These are phyloP conservation scores for Malania oleifera DNA, from an alignment of 164 flowering plant genomes.

Conservation along the genomic window DNA sequence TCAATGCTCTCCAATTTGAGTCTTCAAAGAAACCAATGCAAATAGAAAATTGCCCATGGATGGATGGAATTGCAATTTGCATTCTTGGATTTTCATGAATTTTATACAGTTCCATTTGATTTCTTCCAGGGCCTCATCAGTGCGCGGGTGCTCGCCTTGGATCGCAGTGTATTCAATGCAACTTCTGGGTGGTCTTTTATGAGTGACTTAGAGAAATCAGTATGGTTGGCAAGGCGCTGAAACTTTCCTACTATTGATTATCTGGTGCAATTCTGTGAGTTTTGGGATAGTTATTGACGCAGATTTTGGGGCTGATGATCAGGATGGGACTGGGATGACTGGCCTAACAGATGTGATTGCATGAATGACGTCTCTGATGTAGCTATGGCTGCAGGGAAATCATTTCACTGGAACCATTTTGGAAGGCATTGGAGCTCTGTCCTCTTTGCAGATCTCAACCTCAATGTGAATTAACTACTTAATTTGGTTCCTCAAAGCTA, in stretches of 20 bases:
- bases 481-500: conserved; percentile 58
- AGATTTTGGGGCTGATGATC: conserved; percentile 65
- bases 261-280: conserved; percentile 55
- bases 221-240: conserved; percentile 43
- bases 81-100: conserved; percentile 55
- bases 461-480: conserved; percentile 58
- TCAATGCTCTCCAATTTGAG: conserved; percentile 53
- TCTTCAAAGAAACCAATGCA: conserved; percentile 58
- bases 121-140: conserved; percentile 55
- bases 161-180: conserved; percentile 54
- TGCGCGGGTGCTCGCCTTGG: conserved; percentile 55
- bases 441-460: conserved; percentile 54
- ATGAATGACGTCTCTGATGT: conserved; percentile 42
- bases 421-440: conserved; percentile 38
- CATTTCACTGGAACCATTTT: conserved; percentile 72
- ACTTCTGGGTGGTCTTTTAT: conserved; percentile 69
- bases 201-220: conserved; percentile 33
- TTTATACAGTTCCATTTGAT: conserved; percentile 66
- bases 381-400: conserved; percentile 77
- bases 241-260: conserved; percentile 42
- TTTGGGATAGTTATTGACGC: conserved; percentile 42
- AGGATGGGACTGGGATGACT: conserved; percentile 41
- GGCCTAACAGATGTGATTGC: conserved; percentile 59
- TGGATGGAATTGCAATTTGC: conserved; percentile 52
- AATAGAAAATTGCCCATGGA: conserved; percentile 63